These are phyloP conservation scores for Pistacia integerrima DNA, from an alignment of 345 rosid genomes.

Conservation along the genomic window DNA sequence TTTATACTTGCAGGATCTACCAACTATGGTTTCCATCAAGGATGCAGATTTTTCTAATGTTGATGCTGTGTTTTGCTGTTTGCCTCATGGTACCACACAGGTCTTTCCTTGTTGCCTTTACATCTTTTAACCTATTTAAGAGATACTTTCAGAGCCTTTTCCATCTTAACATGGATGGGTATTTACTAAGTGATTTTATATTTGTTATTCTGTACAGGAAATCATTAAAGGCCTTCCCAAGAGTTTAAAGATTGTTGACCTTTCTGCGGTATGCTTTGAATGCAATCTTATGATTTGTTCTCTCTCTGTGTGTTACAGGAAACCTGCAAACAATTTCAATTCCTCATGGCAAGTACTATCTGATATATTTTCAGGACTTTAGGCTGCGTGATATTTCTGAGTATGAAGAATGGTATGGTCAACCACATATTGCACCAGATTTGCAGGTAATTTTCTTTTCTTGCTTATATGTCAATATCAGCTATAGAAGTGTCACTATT, in stretches of 20 bases:
- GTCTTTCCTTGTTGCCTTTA: slow-evolving; percentile 34
- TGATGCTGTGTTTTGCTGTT: slow-evolving; percentile 95
- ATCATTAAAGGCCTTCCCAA: slow-evolving; percentile 81
- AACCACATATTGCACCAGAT: slow-evolving; percentile 80
- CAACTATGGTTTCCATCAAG: slow-evolving; percentile 65
- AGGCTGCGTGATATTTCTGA: slow-evolving; percentile 68
- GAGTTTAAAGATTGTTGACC: slow-evolving; percentile 81
- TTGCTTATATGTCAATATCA: not conserved
- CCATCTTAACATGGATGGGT: not conserved
- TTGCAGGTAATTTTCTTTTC: slow-evolving; percentile 59
- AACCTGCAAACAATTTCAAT: not conserved
- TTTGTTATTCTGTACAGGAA: slow-evolving; percentile 48
- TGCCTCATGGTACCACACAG: slow-evolving; percentile 98
- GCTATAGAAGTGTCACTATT: not conserved
- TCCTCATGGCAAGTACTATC: slow-evolving; percentile 15
- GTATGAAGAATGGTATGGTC: slow-evolving; percentile 99
- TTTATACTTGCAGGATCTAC: slow-evolving; percentile 62
- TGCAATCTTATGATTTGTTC: not conserved
- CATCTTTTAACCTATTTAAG: slow-evolving; percentile 1
- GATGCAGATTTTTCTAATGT: slow-evolving; percentile 83
- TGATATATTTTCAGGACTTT: slow-evolving; percentile 53
- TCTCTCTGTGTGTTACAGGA: slow-evolving; percentile 10
- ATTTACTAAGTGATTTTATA: not conserved
- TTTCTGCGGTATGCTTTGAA: slow-evolving; percentile 75
- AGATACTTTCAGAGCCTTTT: slow-evolving; percentile 1